A percentile compares a stretch with the other conserved stretches of the same genome.
These are phyloP conservation scores for Persicaria tinctoria DNA, from an alignment of 148 eudicot genomes.

Conservation along the genomic window DNA sequence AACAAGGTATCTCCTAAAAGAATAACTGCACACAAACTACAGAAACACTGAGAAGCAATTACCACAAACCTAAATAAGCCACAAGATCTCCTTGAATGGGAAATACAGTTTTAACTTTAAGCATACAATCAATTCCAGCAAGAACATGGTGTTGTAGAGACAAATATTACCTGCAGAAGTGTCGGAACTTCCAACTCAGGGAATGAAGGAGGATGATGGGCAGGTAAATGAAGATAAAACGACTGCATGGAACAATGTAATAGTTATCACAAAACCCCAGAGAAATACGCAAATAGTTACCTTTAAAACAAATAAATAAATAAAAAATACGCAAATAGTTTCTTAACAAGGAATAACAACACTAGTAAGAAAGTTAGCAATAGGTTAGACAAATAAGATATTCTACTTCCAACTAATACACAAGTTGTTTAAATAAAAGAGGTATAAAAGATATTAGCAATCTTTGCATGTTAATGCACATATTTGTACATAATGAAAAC, in stretches of 20 bases:
- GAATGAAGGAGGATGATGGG: slow-evolving; percentile 81
- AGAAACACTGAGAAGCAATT: neutral
- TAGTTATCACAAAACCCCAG: neutral
- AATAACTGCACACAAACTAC: neutral
- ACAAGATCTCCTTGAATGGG: neutral
- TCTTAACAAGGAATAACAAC: neutral
- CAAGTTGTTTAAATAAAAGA: neutral
- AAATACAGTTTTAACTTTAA: neutral
- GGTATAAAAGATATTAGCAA: neutral
- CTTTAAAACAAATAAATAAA: too few relatives aligned
- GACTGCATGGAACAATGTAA: slow-evolving; percentile 43
- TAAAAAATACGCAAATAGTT: neutral
- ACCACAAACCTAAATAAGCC: neutral
- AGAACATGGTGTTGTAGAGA: neutral
- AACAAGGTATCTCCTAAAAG: neutral
- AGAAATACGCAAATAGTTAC: neutral
- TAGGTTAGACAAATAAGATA: neutral
- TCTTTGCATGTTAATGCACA: neutral
- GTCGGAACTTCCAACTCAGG: slow-evolving; percentile 95
- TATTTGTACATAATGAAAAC: neutral
- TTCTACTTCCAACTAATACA: neutral
- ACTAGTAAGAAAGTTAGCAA: neutral
- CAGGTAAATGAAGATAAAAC: slow-evolving; percentile 79
- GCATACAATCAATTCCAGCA: neutral
- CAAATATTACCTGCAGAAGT: slow-evolving; percentile 61